Percentiles rank a stretch among this genome's conserved stretches.
Conservation (phyloP, 1,139 yeast species). For the Nakaseomyces delphensis region DNA sequence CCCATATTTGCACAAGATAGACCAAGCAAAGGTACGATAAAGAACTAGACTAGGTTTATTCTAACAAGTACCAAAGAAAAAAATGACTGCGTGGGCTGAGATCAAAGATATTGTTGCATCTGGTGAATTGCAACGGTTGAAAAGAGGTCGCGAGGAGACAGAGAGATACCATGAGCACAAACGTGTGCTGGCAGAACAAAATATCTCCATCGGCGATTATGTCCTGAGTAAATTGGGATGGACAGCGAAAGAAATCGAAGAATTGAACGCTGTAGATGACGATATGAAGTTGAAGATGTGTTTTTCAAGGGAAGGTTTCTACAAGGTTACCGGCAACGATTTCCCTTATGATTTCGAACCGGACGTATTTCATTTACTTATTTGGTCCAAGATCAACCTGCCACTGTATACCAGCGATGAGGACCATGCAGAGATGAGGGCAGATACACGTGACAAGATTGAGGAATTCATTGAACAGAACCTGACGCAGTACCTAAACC, state of each 20-base stretch:
- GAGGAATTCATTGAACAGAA: slow-evolving; percentile 17
- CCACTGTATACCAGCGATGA: slow-evolving; percentile 28
- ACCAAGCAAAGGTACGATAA: no score
- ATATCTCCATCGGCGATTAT: slow-evolving; percentile 15
- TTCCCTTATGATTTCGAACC: slow-evolving; percentile 37
- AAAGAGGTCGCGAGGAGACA: slow-evolving; percentile 17
- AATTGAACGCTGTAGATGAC: slow-evolving; percentile 14
- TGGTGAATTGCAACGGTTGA: slow-evolving; percentile 20
- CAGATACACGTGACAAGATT: slow-evolving; percentile 13
- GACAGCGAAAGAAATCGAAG: slow-evolving; percentile 16
- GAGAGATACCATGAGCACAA: slow-evolving; percentile 20
- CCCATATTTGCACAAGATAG: no score
- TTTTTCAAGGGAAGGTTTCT: slow-evolving; percentile 14
- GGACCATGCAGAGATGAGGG: slow-evolving; percentile 13
- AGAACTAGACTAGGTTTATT: no score
- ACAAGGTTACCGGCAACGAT: slow-evolving; percentile 31
- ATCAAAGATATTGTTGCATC: slow-evolving; percentile 14
- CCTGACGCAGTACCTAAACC: slow-evolving; percentile 12
- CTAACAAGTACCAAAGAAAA: neutral
- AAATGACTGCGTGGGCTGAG: slow-evolving; percentile 15
- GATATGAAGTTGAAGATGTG: slow-evolving; percentile 14
- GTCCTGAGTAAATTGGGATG: slow-evolving; percentile 20
- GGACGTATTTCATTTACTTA: slow-evolving; percentile 33
- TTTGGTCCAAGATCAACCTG: slow-evolving; percentile 39
- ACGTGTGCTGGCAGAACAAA: slow-evolving; percentile 10